Evolutionary conservation across 2,329 filamentous ascomycete genomes (phyloP), one percentile per base, ranked within the genome.

Genomic region (Colletotrichum endophyticum): DNA sequence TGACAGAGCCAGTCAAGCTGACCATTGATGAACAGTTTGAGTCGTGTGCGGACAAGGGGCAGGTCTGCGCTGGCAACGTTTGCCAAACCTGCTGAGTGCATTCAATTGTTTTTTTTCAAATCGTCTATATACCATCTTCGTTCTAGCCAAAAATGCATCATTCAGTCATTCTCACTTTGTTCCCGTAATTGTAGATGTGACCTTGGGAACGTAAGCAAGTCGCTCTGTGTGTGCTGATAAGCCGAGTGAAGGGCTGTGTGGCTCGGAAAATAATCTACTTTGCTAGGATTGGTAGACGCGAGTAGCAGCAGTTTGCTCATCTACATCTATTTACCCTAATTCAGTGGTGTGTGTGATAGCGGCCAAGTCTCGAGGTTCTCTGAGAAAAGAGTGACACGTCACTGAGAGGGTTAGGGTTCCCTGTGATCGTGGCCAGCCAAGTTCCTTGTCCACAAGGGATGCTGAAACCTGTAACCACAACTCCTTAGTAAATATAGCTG

Each of bases 211-310:
- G 19, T 1, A 49, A 49, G 44, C 44, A 49, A 49, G 5, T 13
- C 3, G 44, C 2, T 11, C 9, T 49, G 3, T 12, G 44, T 44
- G 2, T 39, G 15, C 2, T 19, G 36, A 2, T 15, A 9, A 39
- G 4, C 36, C 2, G 16, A 39, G 1, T 1, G 8, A 39, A 39
- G 39, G 16, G 39, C 39, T 44, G 1, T n/a, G 3, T 9, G 8
- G 39, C 16, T 11, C 8, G 9, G 19, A 19, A 0, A 11, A n/a
- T n/a, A 0, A 1, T 6, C 39, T 9, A 44, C 0, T 2, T 44
- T n/a, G 9, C 2, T 44, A 44, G 5, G 16, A 11, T n/a, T n/a
- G 1, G 39, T n/a, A 19, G 19, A 11, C 39, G 5, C 5, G 16
- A 44, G 19, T 2, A 1, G 39, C 16, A 44, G 39, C 39, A 44